Conservation (phyloP, 192 early-diverging fungal species). For the Coemansia sp. region DNA sequence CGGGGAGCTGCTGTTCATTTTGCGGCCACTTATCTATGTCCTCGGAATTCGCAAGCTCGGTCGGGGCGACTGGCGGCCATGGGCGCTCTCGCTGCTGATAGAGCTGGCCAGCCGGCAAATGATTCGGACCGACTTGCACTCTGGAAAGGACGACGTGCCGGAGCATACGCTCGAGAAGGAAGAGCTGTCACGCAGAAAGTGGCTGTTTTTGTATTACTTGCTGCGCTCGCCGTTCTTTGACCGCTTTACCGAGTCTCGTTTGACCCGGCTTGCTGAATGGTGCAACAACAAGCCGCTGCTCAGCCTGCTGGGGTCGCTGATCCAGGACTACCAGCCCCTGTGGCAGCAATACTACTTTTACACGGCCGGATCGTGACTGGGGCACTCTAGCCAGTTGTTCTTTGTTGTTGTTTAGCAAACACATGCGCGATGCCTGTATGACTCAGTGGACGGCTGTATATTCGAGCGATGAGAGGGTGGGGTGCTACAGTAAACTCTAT, state of each 20-base stretch:
- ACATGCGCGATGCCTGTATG: too few species aligned
- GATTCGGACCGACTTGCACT: slow-evolving; percentile 39
- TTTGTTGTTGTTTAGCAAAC: too few species aligned
- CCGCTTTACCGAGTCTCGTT: slow-evolving; percentile 61
- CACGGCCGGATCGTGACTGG: slow-evolving; percentile 63
- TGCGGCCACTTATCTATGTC: slow-evolving; percentile 85
- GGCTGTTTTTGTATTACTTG: slow-evolving; percentile 75
- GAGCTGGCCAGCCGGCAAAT: slow-evolving; percentile 59
- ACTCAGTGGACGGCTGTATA: too few species aligned
- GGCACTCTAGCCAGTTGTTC: too few species aligned
- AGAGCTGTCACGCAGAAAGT: slow-evolving; percentile 68
- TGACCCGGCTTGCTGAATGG: slow-evolving; percentile 62
- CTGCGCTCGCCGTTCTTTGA: slow-evolving; percentile 83
- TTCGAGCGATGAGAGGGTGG: too few species aligned
- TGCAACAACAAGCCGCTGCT: slow-evolving; percentile 72
- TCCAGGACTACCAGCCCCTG: slow-evolving; percentile 84
- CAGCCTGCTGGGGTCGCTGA: slow-evolving; percentile 69
- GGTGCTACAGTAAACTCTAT: too few species aligned
- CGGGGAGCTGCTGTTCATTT: slow-evolving; percentile 77
- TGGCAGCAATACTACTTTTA: slow-evolving; percentile 92
- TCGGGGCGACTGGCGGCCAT: slow-evolving; percentile 72
- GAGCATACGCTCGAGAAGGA: slow-evolving; percentile 70
- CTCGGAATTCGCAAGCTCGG: slow-evolving; percentile 73
- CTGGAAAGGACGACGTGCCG: not conserved
- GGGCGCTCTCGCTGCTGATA: slow-evolving; percentile 72